Evolutionary conservation across 2,329 filamentous ascomycete genomes (phyloP), one percentile per base, ranked within the genome.

Genomic region (Neofusicoccum cordaticola): DNA sequence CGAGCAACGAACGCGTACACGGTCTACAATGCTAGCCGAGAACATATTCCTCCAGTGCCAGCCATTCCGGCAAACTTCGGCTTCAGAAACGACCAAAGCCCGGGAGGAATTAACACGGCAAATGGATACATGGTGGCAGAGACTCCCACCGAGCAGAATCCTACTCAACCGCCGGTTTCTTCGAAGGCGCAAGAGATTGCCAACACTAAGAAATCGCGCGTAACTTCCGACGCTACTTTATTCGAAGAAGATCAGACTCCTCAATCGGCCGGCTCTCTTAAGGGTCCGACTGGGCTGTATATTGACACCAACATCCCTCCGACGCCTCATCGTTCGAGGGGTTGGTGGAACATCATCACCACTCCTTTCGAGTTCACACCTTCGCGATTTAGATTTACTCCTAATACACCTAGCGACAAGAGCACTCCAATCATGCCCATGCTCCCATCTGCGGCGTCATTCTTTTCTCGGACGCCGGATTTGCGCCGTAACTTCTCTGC

Each of bases 331-430:
- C 83, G 82, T 63, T 89, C 88, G 31, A 82, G 83, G 66, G 90
- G 90, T 19, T 93, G 90, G 90, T 93, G 90, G 90, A 90, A 91
- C 70, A 83, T 90, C 68, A 86, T 93, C 63, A 88, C 85, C 7
- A 90, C 90, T 1, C 90, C 90, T 0, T 92, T 92, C 70, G 72
- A 75, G 27, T 71, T 73, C 61, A 74, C 80, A 66, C 68, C 76
- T 52, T 68, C 73, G 70, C 71, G 76, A 65, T 70, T 73, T 58
- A 72, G 76, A 61, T 79, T 74, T 71, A 73, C 72, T 4, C 70
- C 72, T 58, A 69, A 66, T 31, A 72, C 68, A 7, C 47, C 44
- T 4, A 68, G 66, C 5, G 67, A 69, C 11, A 67, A 71, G 7
- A 69, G 63, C 37, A 74, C 71, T n/a, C 75, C 75, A 27, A 71